A percentile compares a stretch with the other conserved stretches of the same genome.
Conservation (phyloP, 768 basidiomycete species). For the Amanita rimosa region DNA sequence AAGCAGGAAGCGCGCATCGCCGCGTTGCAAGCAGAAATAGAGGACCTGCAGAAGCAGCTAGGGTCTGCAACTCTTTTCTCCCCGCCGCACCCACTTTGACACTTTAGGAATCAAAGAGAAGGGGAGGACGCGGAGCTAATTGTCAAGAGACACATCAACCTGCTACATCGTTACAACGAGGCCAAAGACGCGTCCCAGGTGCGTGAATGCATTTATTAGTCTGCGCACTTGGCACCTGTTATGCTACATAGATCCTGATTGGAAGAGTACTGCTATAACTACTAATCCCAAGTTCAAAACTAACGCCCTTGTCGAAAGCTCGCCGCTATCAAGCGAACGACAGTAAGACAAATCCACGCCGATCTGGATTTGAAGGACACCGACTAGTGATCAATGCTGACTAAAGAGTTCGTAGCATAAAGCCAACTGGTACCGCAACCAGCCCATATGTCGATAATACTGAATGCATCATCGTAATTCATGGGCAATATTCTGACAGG, state of each 20-base stretch:
- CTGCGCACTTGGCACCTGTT: background rate
- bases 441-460: slow-evolving; percentile 24
- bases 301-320: slow-evolving; percentile 32
- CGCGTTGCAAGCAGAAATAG: slow-evolving; percentile 37
- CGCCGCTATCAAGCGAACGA: slow-evolving; percentile 57
- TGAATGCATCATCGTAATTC: background rate
- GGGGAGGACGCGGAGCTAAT: slow-evolving; percentile 43
- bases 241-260: slow-evolving; percentile 49
- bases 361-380: slow-evolving; percentile 53
- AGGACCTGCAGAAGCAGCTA: slow-evolving; percentile 31
- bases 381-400: slow-evolving; percentile 26
- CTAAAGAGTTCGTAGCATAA: slow-evolving; percentile 9
- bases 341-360: slow-evolving; percentile 62
- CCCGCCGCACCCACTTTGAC: slow-evolving; percentile 10
- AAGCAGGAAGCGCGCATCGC: slow-evolving; percentile 38
- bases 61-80: slow-evolving; percentile 22
- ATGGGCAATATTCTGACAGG: slow-evolving; percentile 48
- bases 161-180: slow-evolving; percentile 71
- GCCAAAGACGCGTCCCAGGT: slow-evolving; percentile 79
- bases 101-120: slow-evolving; percentile 15
- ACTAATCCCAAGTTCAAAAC: slow-evolving; percentile 2
- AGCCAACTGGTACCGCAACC: slow-evolving; percentile 42
- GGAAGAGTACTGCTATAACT: slow-evolving; percentile 42
- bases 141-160: slow-evolving; percentile 56
- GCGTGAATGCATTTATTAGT: background rate